phyloP scores from a whole-genome alignment of 2,329 filamentous ascomycete genomes.

The Hypoxylon sp. region DNA sequence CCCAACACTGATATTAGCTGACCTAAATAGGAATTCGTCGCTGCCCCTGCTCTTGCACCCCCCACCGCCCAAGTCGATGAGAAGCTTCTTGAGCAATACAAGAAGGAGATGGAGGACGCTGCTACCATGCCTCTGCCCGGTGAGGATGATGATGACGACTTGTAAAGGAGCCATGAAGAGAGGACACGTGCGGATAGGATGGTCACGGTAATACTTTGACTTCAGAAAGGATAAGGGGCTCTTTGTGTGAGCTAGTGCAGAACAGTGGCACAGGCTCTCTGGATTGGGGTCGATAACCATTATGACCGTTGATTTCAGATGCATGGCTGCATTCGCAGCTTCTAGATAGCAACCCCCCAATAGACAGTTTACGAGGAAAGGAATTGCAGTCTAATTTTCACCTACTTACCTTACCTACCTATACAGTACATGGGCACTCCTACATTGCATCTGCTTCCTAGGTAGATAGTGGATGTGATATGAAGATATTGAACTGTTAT shows the following conservation, averaged over 20 bases:
- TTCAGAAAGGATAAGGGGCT: constrained; percentile 48
- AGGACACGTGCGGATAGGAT: constrained; percentile 46
- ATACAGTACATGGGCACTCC: constrained; percentile 17
- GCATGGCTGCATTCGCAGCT: constrained; percentile 53
- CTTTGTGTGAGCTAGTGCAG: constrained; percentile 45
- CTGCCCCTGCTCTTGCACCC: constrained; percentile 92
- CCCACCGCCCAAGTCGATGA: constrained; percentile 92
- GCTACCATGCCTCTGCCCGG: constrained; percentile 89
- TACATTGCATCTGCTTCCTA: background rate
- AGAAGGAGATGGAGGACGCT: constrained; percentile 89
- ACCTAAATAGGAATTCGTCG: constrained; percentile 86
- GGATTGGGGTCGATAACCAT: constrained; percentile 46
- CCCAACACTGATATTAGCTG: constrained; percentile 49
- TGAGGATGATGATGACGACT: constrained; percentile 86
- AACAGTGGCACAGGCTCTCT: constrained; percentile 48
- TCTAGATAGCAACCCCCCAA: constrained; percentile 55
- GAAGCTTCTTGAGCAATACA: constrained; percentile 84
- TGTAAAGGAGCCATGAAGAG: constrained; percentile 61
- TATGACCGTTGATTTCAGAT: constrained; percentile 50
- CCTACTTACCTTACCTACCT: constrained; percentile 5
- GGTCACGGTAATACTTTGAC: constrained; percentile 50
- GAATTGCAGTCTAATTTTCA: constrained; percentile 47
- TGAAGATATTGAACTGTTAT: background rate
- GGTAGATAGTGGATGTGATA: constrained; percentile 4
- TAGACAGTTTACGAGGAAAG: constrained; percentile 53